Evolutionary conservation across 768 basidiomycete species (phyloP).

Genomic region (Pisolithus tinctorius): DNA sequence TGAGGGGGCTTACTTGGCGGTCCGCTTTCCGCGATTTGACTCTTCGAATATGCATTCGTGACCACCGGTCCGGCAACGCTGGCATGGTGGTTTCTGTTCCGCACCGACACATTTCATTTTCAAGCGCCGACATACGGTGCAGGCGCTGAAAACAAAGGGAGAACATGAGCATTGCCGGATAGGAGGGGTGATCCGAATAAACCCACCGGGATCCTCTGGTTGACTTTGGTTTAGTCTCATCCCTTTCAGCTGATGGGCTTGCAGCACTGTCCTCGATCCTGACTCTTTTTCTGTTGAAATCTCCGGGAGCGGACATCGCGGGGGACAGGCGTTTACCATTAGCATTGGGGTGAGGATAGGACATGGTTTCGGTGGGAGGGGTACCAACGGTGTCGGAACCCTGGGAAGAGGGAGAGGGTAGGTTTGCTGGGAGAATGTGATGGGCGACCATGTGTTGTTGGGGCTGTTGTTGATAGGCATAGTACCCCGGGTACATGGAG

Average conservation of each 20-base stretch:
- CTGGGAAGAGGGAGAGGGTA: constrained; percentile 76
- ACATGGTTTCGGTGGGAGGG: constrained; percentile 57
- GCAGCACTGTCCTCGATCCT: constrained; percentile 46
- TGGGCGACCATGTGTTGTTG: constrained; percentile 38
- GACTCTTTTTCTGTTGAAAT: constrained; percentile 48
- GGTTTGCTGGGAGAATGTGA: constrained; percentile 47
- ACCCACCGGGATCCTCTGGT: constrained; percentile 79
- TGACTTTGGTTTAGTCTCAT: constrained; percentile 71
- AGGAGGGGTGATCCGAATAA: neutral
- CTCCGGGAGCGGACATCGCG: constrained; percentile 32
- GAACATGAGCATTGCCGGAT: constrained; percentile 7
- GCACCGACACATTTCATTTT: constrained; percentile 94
- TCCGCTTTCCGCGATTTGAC: constrained; percentile 88
- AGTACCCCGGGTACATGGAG: constrained; percentile 61
- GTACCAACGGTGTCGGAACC: constrained; percentile 73
- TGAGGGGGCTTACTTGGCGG: constrained; percentile 55
- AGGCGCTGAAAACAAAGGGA: constrained; percentile 50
- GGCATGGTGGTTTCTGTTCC: constrained; percentile 87
- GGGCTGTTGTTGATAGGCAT: constrained; percentile 44
- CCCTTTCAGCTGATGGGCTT: constrained; percentile 53
- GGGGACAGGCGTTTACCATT: constrained; percentile 68
- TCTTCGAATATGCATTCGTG: constrained; percentile 97
- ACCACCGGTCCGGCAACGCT: constrained; percentile 69
- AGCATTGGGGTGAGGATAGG: constrained; percentile 42
- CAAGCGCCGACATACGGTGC: constrained; percentile 83